Evolutionary conservation across 1,284 basidiomycete genomes (phyloP).

Genomic region (Fomes fomentarius): DNA sequence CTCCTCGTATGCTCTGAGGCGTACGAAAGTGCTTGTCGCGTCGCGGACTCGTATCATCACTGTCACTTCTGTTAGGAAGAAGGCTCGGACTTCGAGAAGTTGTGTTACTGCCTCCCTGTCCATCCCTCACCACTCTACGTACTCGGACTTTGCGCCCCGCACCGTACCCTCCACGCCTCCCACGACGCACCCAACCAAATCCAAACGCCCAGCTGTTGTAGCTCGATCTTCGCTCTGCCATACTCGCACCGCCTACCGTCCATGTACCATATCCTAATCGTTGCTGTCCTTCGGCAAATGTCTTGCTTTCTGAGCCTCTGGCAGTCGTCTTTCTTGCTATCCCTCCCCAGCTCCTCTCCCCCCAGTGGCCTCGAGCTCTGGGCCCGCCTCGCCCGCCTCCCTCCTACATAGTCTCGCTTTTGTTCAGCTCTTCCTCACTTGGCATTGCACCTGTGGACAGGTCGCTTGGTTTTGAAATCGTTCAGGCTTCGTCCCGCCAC

Average conservation of each 20-base stretch:
- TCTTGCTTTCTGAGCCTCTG: conserved; percentile 4
- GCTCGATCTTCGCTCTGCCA: conserved; percentile 19
- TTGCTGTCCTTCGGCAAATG: not conserved
- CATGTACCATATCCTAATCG: conserved; percentile 14
- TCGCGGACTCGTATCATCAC: not conserved
- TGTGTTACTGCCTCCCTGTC: conserved; percentile 17
- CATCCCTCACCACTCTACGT: not conserved
- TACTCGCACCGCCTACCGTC: not conserved
- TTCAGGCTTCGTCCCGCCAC: too few species aligned
- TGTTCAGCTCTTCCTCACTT: not conserved
- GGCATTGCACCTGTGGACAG: conserved; percentile 18
- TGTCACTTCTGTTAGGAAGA: conserved; percentile 26
- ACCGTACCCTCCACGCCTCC: not conserved
- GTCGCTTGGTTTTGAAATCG: conserved; percentile 3
- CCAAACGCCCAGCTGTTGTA: conserved; percentile 20
- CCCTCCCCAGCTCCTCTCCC: not conserved
- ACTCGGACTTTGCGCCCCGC: conserved; percentile 2
- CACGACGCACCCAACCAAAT: too few species aligned
- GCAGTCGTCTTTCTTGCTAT: conserved; percentile 7
- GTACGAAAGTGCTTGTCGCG: not conserved
- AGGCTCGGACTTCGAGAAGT: conserved; percentile 28
- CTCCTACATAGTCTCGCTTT: not conserved
- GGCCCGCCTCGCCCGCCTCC: not conserved
- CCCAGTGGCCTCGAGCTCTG: not conserved
- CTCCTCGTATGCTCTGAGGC: not conserved